Conservation (phyloP, 495 filamentous ascomycete species). For the Hypoxylon perforatum region DNA sequence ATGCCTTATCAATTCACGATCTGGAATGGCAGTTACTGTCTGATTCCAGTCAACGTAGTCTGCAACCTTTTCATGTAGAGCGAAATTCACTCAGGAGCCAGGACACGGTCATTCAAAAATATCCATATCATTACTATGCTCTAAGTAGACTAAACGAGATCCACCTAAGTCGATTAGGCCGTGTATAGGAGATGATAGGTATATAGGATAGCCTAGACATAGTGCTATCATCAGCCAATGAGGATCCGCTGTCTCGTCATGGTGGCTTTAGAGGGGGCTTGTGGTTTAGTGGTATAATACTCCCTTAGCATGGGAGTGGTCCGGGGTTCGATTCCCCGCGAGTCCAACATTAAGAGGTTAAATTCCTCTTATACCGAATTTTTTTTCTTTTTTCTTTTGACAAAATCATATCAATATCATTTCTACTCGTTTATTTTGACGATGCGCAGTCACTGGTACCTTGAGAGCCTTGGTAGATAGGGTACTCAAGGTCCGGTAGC, state of each 20-base stretch:
- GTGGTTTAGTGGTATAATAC: slow-evolving; percentile 44
- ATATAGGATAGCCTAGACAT: too few species aligned
- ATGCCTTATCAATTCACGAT: too few species aligned
- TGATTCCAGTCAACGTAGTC: too few species aligned
- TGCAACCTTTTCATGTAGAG: too few species aligned
- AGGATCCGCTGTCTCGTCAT: background rate
- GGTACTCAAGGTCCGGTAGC: background rate
- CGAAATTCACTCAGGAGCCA: too few species aligned
- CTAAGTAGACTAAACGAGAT: too few species aligned
- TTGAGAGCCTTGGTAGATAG: background rate
- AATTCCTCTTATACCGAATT: slow-evolving; percentile 31
- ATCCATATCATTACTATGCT: too few species aligned
- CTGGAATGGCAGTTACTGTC: too few species aligned
- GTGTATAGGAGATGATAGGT: background rate
- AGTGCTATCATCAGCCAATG: too few species aligned
- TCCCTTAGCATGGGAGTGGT: slow-evolving; percentile 59
- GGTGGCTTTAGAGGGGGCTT: slow-evolving; percentile 18
- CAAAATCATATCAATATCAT: slow-evolving; percentile 9
- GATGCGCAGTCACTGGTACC: background rate
- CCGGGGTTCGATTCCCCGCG: slow-evolving; percentile 67
- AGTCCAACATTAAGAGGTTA: slow-evolving; percentile 43
- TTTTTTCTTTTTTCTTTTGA: slow-evolving; percentile 21
- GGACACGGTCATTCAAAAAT: too few species aligned
- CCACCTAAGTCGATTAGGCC: slow-evolving; percentile 2
- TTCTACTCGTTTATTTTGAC: slow-evolving; percentile 4